These are phyloP conservation scores for Alternaria consortialis DNA, from an alignment of 2,329 filamentous ascomycete genomes.

Conservation along the genomic window DNA sequence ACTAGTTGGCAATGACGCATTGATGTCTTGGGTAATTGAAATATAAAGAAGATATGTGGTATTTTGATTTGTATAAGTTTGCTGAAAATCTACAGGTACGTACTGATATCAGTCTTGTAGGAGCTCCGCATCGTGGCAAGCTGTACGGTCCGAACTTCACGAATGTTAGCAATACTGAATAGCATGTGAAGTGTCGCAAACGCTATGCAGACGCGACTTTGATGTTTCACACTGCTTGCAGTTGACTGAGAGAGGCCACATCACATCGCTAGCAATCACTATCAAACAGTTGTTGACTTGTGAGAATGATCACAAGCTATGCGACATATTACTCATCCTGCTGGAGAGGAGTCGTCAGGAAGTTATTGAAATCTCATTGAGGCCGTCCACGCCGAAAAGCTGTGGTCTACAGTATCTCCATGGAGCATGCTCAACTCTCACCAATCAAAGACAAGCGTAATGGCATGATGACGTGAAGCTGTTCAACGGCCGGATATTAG, in stretches of 20 bases:
- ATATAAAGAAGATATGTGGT: background rate
- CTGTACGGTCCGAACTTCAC: background rate
- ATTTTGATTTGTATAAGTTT: background rate
- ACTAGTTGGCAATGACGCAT: background rate
- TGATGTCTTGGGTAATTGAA: background rate
- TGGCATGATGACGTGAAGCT: background rate
- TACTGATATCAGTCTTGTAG: background rate
- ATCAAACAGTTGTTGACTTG: background rate
- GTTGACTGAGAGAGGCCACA: background rate
- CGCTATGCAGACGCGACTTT: background rate
- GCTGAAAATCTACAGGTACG: background rate
- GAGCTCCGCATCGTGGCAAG: background rate
- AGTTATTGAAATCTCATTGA: background rate
- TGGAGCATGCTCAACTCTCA: background rate
- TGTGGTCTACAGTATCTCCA: background rate
- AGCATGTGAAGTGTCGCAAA: background rate
- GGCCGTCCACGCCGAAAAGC: background rate
- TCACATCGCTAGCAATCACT: background rate
- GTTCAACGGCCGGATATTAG: background rate
- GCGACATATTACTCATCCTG: background rate
- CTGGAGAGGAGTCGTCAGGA: background rate
- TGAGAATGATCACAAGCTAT: background rate
- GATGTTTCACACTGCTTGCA: background rate
- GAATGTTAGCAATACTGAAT: background rate
- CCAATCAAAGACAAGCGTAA: background rate